Evolutionary conservation across 2,329 filamentous ascomycete genomes (phyloP).

Genomic region (Sporothrix sp.): DNA sequence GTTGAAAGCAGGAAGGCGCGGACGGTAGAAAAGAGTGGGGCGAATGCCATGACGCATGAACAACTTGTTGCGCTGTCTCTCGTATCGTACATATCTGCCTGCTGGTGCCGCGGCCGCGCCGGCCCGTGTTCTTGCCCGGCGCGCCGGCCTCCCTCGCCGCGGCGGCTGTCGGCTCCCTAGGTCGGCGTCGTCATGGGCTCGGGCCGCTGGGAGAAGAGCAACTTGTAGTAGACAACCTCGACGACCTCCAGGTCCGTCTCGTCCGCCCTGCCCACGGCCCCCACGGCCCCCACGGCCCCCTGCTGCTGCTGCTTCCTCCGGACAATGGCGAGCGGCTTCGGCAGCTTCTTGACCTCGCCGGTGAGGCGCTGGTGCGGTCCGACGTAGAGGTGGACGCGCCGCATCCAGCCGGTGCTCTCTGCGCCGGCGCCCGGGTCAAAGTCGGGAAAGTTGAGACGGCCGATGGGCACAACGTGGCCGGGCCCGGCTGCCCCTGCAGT

Average conservation of each 20-base stretch:
- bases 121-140: too few species aligned
- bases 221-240: conserved; percentile 78
- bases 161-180: conserved; percentile 18
- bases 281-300: too few species aligned
- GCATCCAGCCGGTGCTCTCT: conserved; percentile 67
- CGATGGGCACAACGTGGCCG: conserved; percentile 29
- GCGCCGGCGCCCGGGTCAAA: conserved; percentile 44
- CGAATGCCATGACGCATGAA: conserved; percentile 2
- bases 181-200: conserved; percentile 60
- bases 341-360: conserved; percentile 82
- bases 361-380: conserved; percentile 81
- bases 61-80: too few species aligned
- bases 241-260: conserved; percentile 64
- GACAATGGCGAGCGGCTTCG: conserved; percentile 69
- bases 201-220: conserved; percentile 73
- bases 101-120: neutral
- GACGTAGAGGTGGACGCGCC: conserved; percentile 76
- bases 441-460: conserved; percentile 38
- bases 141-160: too few species aligned
- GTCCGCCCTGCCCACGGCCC: conserved; percentile 20
- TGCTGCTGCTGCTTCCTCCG: conserved; percentile 42
- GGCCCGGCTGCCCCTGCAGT: neutral
- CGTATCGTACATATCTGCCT: conserved; percentile 1
- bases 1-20: too few species aligned
- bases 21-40: neutral